Evolutionary conservation across 495 filamentous ascomycete species (phyloP).

Genomic region (Penicillium bialowiezense): DNA sequence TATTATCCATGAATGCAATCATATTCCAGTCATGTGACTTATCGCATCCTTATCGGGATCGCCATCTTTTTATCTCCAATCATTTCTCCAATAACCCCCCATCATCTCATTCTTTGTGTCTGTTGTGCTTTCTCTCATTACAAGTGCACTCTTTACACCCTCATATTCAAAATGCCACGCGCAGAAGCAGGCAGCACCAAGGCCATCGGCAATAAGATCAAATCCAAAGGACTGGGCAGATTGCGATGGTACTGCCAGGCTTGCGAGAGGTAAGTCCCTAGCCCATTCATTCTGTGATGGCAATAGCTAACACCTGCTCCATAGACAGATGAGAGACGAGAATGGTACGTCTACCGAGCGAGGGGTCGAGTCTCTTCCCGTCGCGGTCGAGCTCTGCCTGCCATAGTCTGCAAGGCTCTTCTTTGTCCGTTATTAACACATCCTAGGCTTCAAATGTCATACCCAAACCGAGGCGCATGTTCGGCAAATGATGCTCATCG

Average conservation of each 20-base stretch:
- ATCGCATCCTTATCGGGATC: neutral
- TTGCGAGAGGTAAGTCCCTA: conserved; percentile 44
- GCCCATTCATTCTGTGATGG: neutral
- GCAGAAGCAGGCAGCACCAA: conserved; percentile 90
- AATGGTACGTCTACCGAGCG: neutral
- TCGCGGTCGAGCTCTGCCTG: neutral
- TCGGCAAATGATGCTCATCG: conserved; percentile 79
- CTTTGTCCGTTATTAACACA: neutral
- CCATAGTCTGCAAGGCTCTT: neutral
- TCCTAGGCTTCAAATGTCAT: conserved; percentile 58
- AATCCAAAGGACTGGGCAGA: conserved; percentile 77
- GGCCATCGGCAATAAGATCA: conserved; percentile 83
- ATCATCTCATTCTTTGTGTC: too few species aligned
- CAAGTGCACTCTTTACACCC: too few species aligned
- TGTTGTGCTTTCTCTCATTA: too few species aligned
- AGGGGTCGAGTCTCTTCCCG: too few species aligned
- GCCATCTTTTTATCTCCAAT: conserved; percentile 3
- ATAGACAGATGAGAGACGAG: neutral
- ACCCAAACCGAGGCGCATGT: conserved; percentile 57
- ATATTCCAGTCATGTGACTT: neutral
- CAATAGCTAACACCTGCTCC: neutral
- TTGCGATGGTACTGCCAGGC: conserved; percentile 73
- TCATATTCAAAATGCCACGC: too few species aligned
- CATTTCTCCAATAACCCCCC: too few species aligned
- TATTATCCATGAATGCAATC: neutral